Base-by-base conservation (phyloP, 2,329 filamentous ascomycete species). In the Nemania sp. region DNA sequence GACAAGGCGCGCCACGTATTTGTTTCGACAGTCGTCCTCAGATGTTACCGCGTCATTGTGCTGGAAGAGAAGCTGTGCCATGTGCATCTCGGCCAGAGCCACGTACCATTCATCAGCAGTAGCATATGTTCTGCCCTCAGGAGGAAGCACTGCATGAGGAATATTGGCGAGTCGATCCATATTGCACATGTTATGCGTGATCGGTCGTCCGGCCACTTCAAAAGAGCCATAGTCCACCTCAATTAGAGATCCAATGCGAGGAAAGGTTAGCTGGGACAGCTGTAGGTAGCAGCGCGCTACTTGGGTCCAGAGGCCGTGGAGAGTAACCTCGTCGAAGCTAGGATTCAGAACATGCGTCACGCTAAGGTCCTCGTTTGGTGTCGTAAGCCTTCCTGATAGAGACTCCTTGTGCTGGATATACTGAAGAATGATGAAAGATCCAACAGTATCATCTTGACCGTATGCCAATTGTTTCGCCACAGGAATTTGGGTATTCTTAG, bases 1-100 rank as follows among this genome's bases (percentile, higher is more conserved):
- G 0, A 77, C 56, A 19, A 73, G 68, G 3, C 73, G 73, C 4
- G 73, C 69, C 3, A 76, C 67, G 46, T 75, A 76, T 52, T 78
- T 77, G 22, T 71, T 72, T 4, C 71, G 66, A 41, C 68, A 72
- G 51, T 78, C 75, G 12, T 73, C 70, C 20, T 68, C 72, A 2
- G 67, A 64, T 0, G 53, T 48, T 2, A 75, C 61, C 0, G 70
- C 59, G 34, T 75, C 68, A 54, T 77, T 76, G 43, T 69, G 71
- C 57, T 78, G 73, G 48, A 74, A 74, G 5, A 67, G 17, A 1
- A 77, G 63, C 11, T 72, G 70, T n/a, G 62, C 63, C 4, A 80
- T 59, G 33, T 80, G 71, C 56, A 75, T 66, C 3, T 76, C 69
- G 1, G 74, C 72, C 3, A 78, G 61, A 0, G 64, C 66, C 14